Evolutionary conservation across 106 monocot species (phyloP), one percentile per base, ranked within the genome.

Genomic region (Dendrobium chrysotoxum): DNA sequence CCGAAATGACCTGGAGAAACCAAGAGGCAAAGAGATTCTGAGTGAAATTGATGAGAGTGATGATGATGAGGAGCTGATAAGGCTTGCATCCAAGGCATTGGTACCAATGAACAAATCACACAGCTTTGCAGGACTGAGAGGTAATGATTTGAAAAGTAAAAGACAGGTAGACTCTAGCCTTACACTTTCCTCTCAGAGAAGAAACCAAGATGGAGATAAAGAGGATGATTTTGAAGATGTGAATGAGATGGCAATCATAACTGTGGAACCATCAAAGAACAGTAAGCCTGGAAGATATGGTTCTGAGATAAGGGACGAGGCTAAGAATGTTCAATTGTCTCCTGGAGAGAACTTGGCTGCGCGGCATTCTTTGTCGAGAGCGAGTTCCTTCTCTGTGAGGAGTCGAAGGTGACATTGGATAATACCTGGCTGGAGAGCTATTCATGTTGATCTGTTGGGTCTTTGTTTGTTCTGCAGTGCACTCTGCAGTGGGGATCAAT

Each of bases 361-460:
- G 38, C 23, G 67, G 18, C 40, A 45, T 16, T 39, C 75, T 70
- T 75, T 70, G 25, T 26, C 9, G n/a, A 53, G 47, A 40, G 50
- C 28, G 20, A 76, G 44, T 71, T 65, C 83, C 5, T 38, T 68
- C 35, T 85, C 88, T 3, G 78, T 83, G 65, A 85, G 85, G 75
- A 88, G 83, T 18, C 73, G 85, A 30, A 74, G 53, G 18, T 83
- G 28, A 79, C 7, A 30, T 18, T 50, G 50, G 50, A 50, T 50
- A 50, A 15, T 50, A 15, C 5, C 7, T 67, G 13, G 31, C 21
- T 21, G 40, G 17, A 3, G 15, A 70, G 15, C 11, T 28, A 0
- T 35, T 70, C 1, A 30, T 67, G 70, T 31, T 70, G 3, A 31
- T 70, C 30, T 70, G 31, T 70, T 70, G 16, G 28, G 12, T 67